Percentiles rank a stretch among this genome's conserved stretches.
phyloP scores from a whole-genome alignment of 257 asterid species.

The Forsythia viridissima region DNA sequence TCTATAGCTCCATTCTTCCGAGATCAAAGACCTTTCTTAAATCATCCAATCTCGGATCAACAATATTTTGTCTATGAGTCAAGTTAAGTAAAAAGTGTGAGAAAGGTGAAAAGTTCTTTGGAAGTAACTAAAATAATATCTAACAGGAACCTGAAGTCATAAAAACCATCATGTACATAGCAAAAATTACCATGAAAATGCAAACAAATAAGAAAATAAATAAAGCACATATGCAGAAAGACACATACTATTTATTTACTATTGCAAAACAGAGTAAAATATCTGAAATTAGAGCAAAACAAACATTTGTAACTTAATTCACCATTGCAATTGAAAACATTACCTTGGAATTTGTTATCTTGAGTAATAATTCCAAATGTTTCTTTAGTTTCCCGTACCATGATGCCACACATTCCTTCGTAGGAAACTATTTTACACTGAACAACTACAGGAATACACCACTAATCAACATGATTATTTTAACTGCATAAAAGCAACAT shows the following conservation, averaged over 20 bases:
- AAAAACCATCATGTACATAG: not conserved
- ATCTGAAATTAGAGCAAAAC: not conserved
- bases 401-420: conserved; percentile 70
- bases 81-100: not conserved
- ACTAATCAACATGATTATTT: conserved; percentile 5
- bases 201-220: not conserved
- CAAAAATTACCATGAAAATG: not conserved
- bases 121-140: not conserved
- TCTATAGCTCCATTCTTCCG: not conserved
- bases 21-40: not conserved
- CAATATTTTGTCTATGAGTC: not conserved
- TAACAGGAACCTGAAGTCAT: not conserved
- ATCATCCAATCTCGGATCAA: not conserved
- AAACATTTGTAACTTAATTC: not conserved
- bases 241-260: not conserved
- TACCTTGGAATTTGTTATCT: conserved; percentile 85
- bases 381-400: conserved; percentile 84
- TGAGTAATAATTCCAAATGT: conserved; percentile 80
- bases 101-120: not conserved
- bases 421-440: conserved; percentile 53
- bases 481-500: not conserved
- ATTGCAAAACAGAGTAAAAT: not conserved
- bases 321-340: not conserved
- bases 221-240: not conserved
- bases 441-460: conserved; percentile 53